These are phyloP conservation scores for Jaltomata sinuosa DNA, from an alignment of 257 asterid genomes.

Conservation along the genomic window DNA sequence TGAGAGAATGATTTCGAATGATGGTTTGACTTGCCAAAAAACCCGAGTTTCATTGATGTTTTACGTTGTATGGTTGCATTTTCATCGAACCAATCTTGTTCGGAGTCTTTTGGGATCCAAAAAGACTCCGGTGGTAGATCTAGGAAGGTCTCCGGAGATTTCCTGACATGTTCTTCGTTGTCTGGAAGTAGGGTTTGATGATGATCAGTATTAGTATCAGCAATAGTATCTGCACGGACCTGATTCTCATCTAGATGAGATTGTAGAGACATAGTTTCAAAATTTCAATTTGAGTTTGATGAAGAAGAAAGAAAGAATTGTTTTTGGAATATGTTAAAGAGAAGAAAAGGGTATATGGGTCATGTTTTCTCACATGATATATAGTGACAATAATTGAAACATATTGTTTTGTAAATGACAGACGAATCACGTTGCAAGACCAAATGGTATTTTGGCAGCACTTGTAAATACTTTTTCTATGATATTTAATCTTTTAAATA, in stretches of 20 bases:
- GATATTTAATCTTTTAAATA: not conserved
- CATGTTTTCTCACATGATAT: slow-evolving; percentile 15
- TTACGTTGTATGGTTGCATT: slow-evolving; percentile 54
- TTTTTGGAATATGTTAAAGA: not conserved
- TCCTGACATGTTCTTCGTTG: not conserved
- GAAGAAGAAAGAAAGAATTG: not conserved
- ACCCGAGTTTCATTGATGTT: slow-evolving; percentile 37
- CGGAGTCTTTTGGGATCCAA: slow-evolving; percentile 34
- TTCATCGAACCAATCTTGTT: slow-evolving; percentile 44
- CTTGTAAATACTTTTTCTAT: not conserved
- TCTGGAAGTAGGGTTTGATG: not conserved
- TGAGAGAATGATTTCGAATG: slow-evolving; percentile 21
- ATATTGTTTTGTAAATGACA: not conserved
- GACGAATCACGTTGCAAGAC: slow-evolving; percentile 8
- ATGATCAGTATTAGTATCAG: not conserved
- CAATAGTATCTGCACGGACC: not conserved
- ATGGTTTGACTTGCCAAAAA: slow-evolving; percentile 4
- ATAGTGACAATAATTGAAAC: slow-evolving; percentile 16
- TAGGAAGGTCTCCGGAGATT: slow-evolving; percentile 11
- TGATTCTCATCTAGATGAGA: not conserved
- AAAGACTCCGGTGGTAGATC: slow-evolving; percentile 66
- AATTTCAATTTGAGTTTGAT: not conserved
- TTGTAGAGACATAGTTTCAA: not conserved
- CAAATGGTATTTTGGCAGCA: not conserved
- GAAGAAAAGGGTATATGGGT: not conserved